These are phyloP conservation scores for Arctium minus DNA, from an alignment of 129 eudicot genomes.

Conservation along the genomic window DNA sequence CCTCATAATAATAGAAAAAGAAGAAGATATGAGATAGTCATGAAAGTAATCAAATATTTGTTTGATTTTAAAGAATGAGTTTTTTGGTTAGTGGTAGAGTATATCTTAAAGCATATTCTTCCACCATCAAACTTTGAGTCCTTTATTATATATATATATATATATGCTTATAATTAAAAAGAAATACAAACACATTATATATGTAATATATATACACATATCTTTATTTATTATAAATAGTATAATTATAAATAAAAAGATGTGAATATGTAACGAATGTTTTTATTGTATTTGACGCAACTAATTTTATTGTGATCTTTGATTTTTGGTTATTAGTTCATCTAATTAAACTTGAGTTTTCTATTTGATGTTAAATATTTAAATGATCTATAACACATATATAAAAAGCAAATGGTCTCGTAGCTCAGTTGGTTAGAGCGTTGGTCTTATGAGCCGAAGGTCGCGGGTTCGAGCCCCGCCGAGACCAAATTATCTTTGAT, in stretches of 20 bases:
- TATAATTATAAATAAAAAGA: not conserved
- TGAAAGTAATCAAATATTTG: slow-evolving; percentile 15
- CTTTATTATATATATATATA: not conserved
- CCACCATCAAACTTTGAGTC: slow-evolving; percentile 22
- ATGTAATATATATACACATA: too few species aligned
- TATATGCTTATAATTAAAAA: not conserved
- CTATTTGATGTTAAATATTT: not conserved
- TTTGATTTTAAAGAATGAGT: slow-evolving; percentile 27
- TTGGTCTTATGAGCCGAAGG: slow-evolving; percentile 99
- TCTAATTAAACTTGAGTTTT: not conserved
- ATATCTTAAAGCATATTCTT: slow-evolving; percentile 38
- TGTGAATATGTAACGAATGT: not conserved
- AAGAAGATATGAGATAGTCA: not conserved
- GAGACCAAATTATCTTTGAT: slow-evolving; percentile 41
- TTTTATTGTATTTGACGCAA: not conserved
- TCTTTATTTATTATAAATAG: not conserved
- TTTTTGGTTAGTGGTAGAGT: slow-evolving; percentile 28
- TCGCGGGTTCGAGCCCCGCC: slow-evolving; percentile 99
- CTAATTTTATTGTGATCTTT: not conserved
- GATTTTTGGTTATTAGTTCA: not conserved
- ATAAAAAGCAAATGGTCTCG: slow-evolving; percentile 38
- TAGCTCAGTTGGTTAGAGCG: slow-evolving; percentile 99
- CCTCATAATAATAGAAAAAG: slow-evolving; percentile 7
- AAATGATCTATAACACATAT: not conserved
- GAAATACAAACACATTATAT: too few species aligned